Percentiles rank a stretch among this genome's conserved stretches.
phyloP scores from a whole-genome alignment of 495 filamentous ascomycete genomes.

The Trypethelium eluteriae region DNA sequence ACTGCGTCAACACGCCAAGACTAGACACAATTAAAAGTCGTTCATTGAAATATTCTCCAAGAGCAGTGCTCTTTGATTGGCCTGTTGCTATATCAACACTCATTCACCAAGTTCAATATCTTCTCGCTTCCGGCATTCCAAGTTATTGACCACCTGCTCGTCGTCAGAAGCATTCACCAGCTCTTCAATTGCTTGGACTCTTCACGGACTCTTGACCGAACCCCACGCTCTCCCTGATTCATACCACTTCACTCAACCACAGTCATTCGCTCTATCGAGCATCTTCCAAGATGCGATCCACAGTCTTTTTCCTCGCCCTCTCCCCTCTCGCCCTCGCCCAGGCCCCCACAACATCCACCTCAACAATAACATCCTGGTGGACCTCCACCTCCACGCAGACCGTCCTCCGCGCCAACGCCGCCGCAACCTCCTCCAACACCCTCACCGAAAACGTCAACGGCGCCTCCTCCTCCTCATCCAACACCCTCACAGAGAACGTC shows the following conservation, averaged over 20 bases:
- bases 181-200: not conserved
- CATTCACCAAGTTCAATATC: not conserved
- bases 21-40: not conserved
- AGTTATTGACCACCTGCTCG: not conserved
- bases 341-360: not conserved
- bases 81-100: not conserved
- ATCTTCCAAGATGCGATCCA: not conserved
- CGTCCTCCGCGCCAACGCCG: not conserved
- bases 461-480: not conserved
- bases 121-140: not conserved
- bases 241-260: not conserved
- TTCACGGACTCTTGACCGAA: not conserved
- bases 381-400: not conserved
- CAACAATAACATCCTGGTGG: slow-evolving; percentile 4
- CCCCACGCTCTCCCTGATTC: not conserved
- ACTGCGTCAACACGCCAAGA: not conserved
- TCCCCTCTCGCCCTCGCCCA: slow-evolving; percentile 2
- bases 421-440: not conserved
- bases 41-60: not conserved
- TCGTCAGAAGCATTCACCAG: not conserved
- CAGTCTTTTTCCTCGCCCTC: not conserved
- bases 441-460: not conserved
- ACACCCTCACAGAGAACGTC: slow-evolving; percentile 3
- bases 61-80: slow-evolving; percentile 4
- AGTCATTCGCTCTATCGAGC: not conserved